These are phyloP conservation scores for Ogataea ganodermae DNA, from an alignment of 805 yeast species.

Conservation along the genomic window DNA sequence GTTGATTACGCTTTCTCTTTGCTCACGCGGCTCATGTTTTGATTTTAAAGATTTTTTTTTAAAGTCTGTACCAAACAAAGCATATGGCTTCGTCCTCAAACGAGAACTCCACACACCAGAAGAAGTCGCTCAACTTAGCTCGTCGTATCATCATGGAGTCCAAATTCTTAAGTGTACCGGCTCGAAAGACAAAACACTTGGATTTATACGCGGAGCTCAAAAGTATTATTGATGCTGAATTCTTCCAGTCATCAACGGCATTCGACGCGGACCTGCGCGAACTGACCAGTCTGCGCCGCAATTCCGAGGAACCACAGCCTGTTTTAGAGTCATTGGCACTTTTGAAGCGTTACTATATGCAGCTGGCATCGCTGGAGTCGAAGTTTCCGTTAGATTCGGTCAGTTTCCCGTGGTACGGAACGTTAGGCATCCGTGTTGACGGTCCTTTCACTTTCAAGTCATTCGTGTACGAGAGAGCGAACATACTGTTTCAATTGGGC, in stretches of 20 bases:
- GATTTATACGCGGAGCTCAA: constrained; percentile 37
- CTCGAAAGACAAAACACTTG: constrained; percentile 38
- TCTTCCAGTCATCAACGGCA: constrained; percentile 36
- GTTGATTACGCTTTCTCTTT: neutral
- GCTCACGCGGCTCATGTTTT: constrained; percentile 2
- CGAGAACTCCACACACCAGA: neutral
- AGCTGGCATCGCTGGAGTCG: constrained; percentile 43
- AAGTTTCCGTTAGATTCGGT: constrained; percentile 68
- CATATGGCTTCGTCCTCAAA: too few relatives aligned
- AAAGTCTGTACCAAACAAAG: too few relatives aligned
- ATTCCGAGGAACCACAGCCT: constrained; percentile 35
- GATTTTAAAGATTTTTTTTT: constrained; percentile 5
- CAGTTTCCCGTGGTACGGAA: constrained; percentile 72
- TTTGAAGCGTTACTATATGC: constrained; percentile 48
- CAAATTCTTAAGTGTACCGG: constrained; percentile 43
- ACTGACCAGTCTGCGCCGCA: constrained; percentile 46
- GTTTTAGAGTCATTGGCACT: constrained; percentile 39
- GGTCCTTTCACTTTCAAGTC: constrained; percentile 51
- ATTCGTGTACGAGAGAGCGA: constrained; percentile 58
- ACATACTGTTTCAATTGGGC: constrained; percentile 69
- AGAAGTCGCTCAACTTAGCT: too few relatives aligned
- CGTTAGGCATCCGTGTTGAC: constrained; percentile 56
- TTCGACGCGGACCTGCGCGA: constrained; percentile 37
- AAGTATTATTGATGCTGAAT: constrained; percentile 43
- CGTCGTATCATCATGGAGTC: constrained; percentile 15